Percentiles rank a stretch among this genome's conserved stretches.
Conservation (phyloP, 2,329 filamentous ascomycete genomes). For the Trichoderma lentiforme region DNA sequence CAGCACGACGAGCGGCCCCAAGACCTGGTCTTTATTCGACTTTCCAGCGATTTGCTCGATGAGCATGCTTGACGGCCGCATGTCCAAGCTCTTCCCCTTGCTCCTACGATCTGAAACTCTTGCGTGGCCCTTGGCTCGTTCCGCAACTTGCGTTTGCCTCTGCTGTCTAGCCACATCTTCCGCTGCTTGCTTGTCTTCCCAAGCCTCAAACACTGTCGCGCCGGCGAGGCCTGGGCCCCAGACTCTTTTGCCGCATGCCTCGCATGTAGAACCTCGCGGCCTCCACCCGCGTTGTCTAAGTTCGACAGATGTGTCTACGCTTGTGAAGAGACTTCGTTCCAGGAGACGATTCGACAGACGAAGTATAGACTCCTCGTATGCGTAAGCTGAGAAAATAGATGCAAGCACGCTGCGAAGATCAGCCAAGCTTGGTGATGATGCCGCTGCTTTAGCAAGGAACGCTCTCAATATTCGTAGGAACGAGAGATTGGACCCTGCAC, state of each 20-base stretch:
- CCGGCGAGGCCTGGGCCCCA: slow-evolving; percentile 84
- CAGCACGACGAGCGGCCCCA: slow-evolving; percentile 64
- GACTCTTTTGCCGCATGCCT: slow-evolving; percentile 74
- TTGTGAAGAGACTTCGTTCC: slow-evolving; percentile 82
- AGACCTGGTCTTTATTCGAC: slow-evolving; percentile 42
- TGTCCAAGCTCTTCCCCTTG: slow-evolving; percentile 44
- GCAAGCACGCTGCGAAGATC: slow-evolving; percentile 81
- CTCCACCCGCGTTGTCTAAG: slow-evolving; percentile 85
- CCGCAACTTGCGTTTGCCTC: slow-evolving; percentile 36
- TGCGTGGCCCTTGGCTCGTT: slow-evolving; percentile 38
- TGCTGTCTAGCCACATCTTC: slow-evolving; percentile 47
- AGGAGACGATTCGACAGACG: slow-evolving; percentile 80
- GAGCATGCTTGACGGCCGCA: slow-evolving; percentile 41
- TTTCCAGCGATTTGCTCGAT: slow-evolving; percentile 30
- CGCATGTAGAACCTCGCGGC: slow-evolving; percentile 80
- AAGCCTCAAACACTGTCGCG: slow-evolving; percentile 73
- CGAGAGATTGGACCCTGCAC: slow-evolving; percentile 58
- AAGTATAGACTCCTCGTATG: slow-evolving; percentile 89
- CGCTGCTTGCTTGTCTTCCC: slow-evolving; percentile 61
- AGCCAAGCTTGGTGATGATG: slow-evolving; percentile 77
- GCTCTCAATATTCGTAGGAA: slow-evolving; percentile 87
- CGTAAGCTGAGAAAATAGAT: slow-evolving; percentile 92
- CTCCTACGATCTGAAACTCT: slow-evolving; percentile 35
- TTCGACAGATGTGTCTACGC: slow-evolving; percentile 70
- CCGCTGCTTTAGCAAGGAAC: slow-evolving; percentile 79